These are phyloP conservation scores for Cyamopsis tetragonoloba DNA, from an alignment of 306 rosid genomes.

Conservation along the genomic window DNA sequence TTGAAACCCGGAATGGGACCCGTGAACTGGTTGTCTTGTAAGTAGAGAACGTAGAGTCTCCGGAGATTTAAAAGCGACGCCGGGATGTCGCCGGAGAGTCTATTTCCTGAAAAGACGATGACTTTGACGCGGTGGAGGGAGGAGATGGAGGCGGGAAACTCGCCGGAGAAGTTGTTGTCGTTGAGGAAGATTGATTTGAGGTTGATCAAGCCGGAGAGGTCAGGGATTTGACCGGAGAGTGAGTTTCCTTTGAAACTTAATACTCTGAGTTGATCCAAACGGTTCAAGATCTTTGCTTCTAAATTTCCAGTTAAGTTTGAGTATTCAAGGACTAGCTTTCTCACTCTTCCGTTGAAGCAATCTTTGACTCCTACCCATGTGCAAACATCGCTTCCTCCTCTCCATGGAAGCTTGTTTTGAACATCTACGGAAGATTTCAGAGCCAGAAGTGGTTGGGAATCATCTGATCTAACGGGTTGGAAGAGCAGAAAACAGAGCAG, in stretches of 20 bases:
- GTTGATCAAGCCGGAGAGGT: slow-evolving; percentile 58
- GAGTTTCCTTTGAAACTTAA: slow-evolving; percentile 83
- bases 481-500: slow-evolving; percentile 15
- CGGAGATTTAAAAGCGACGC: slow-evolving; percentile 54
- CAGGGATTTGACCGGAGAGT: slow-evolving; percentile 69
- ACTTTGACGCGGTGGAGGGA: slow-evolving; percentile 78
- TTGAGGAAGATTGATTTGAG: slow-evolving; percentile 77
- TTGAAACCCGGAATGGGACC: slow-evolving; percentile 74
- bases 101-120: slow-evolving; percentile 52
- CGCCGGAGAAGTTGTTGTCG: slow-evolving; percentile 72
- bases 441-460: slow-evolving; percentile 49
- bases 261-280: slow-evolving; percentile 82
- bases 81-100: slow-evolving; percentile 66
- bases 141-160: slow-evolving; percentile 59
- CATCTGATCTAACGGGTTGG: slow-evolving; percentile 30
- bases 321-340: slow-evolving; percentile 72
- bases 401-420: slow-evolving; percentile 59
- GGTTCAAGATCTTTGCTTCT: slow-evolving; percentile 53
- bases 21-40: slow-evolving; percentile 55
- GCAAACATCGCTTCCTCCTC: slow-evolving; percentile 48
- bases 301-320: slow-evolving; percentile 61
- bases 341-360: slow-evolving; percentile 69
- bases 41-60: slow-evolving; percentile 56
- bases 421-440: slow-evolving; percentile 65
- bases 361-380: slow-evolving; percentile 72